Evolutionary conservation across 768 basidiomycete genomes (phyloP).

Genomic region (Botryobasidium botryosum): DNA sequence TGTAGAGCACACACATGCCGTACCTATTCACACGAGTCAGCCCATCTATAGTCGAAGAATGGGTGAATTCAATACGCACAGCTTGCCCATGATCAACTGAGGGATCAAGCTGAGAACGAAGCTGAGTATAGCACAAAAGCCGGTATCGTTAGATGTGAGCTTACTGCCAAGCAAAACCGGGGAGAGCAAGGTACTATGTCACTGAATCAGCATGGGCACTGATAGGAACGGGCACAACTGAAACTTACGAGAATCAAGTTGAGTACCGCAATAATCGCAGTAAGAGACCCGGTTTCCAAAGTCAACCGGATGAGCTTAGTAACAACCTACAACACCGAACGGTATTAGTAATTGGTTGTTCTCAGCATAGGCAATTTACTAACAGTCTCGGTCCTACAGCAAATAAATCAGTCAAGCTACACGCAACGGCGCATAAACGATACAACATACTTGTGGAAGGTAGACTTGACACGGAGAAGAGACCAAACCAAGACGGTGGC

Average conservation of each 20-base stretch:
- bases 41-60: not conserved
- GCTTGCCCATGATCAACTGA: slow-evolving; percentile 6
- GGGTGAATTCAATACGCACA: not conserved
- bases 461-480: not conserved
- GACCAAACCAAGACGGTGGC: slow-evolving; percentile 3
- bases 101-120: not conserved
- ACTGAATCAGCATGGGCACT: not conserved
- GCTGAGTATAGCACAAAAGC: not conserved
- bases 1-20: slow-evolving; percentile 4
- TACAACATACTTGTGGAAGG: slow-evolving; percentile 5
- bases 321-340: not conserved
- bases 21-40: not conserved
- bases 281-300: slow-evolving; percentile 5
- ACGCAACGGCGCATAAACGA: not conserved
- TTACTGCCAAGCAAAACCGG: slow-evolving; percentile 5
- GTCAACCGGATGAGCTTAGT: slow-evolving; percentile 4
- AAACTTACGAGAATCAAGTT: slow-evolving; percentile 5
- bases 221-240: too few species aligned
- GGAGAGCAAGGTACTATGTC: slow-evolving; percentile 5
- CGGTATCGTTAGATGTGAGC: slow-evolving; percentile 4
- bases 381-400: slow-evolving; percentile 7
- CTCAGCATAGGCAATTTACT: not conserved
- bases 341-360: too few species aligned
- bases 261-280: slow-evolving; percentile 5
- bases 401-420: not conserved